Evolutionary conservation across 2,329 filamentous ascomycete species (phyloP), one percentile per base, ranked within the genome.

Genomic region (Neonectria magnoliae): DNA sequence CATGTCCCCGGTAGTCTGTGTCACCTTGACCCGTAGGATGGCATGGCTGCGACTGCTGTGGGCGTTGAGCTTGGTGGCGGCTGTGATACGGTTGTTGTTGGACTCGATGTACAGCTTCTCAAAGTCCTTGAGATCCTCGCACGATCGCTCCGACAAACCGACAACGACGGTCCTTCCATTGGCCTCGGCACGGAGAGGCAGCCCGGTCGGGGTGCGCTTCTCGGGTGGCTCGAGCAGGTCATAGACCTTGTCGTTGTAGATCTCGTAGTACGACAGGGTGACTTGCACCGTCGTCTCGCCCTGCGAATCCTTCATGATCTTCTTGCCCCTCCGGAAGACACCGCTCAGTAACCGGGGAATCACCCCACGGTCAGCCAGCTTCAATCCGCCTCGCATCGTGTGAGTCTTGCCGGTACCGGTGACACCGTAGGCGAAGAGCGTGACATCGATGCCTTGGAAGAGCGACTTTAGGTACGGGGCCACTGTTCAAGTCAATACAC

Each of bases 331-430:
- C 52, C 95, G 88, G 77, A 95, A 98, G 62, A 98, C 92, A 71
- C 88, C 89, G 79, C 93, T 97, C 47, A 98, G 85, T 60, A 97
- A 81, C 64, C 94, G 85, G 14, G 94, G 94, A 70, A 98, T 97
- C 42, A 96, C 91, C 66, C 94, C 94, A 71, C 94, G 87, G 60
- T 97, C 94, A 5, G 91, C 91, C 60, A 97, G 84, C 76, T 91
- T 92, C 79, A 97, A 88, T 42, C 94, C 94, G 69, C 94, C 94
- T 68, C 94, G 90, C 94, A 98, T 97, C 3, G 94, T 98, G 80
- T 97, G 93, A 64, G 94, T 98, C 81, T 98, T 98, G 60, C 94
- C 94, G 0, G 94, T 97, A 51, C 94, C 94, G 0, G 94, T 97
- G 64, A 95, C 93, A 65, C 94, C 94, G 77, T 98, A 97, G 29